Evolutionary conservation across 192 early-diverging fungal genomes (phyloP).

Genomic region (Coemansia sp.): DNA sequence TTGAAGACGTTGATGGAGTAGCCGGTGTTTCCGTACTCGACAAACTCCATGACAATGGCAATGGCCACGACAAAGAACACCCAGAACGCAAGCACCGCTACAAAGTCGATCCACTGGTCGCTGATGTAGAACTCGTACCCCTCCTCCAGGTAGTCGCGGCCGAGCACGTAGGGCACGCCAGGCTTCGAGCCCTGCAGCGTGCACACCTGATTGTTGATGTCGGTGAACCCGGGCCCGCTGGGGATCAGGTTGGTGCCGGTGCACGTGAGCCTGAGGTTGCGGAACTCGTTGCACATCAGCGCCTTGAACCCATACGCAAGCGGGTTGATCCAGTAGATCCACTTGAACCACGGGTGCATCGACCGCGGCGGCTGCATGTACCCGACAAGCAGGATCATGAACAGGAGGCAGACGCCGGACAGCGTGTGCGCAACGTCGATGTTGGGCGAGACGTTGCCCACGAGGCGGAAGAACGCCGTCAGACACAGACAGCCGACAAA

Average conservation of each 20-base stretch:
- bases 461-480: conserved; percentile 61
- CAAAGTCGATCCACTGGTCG: conserved; percentile 63
- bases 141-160: conserved; percentile 60
- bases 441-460: conserved; percentile 46
- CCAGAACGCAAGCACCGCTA: conserved; percentile 56
- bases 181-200: conserved; percentile 63
- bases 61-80: conserved; percentile 35
- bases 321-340: conserved; percentile 71
- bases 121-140: conserved; percentile 59
- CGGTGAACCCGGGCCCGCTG: conserved; percentile 52
- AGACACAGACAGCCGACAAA: conserved; percentile 61
- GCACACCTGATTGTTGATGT: conserved; percentile 60
- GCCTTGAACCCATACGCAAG: conserved; percentile 66
- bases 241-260: conserved; percentile 47
- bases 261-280: conserved; percentile 44
- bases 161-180: conserved; percentile 58
- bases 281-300: conserved; percentile 72
- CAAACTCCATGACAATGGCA: conserved; percentile 58
- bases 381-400: conserved; percentile 53
- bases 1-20: conserved; percentile 58
- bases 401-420: conserved; percentile 39
- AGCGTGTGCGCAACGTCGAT: conserved; percentile 50
- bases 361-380: conserved; percentile 59
- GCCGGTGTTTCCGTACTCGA: conserved; percentile 62
- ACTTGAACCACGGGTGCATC: conserved; percentile 68